Evolutionary conservation across 1,284 basidiomycete genomes (phyloP).

Genomic region (Puccinia polysora): DNA sequence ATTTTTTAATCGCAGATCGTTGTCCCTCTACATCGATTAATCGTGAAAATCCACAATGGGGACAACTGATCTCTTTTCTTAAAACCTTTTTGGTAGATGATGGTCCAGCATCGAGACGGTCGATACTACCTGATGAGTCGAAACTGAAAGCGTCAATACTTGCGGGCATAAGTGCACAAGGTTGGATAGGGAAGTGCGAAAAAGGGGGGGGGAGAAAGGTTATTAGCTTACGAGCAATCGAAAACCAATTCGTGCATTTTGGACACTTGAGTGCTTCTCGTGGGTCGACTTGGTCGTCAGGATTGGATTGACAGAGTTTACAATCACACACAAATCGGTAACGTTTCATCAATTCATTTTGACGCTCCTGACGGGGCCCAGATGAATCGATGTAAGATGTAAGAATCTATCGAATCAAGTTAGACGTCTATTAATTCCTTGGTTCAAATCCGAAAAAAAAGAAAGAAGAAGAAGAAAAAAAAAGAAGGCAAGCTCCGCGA

Average conservation of each 20-base stretch:
- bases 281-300: conserved; percentile 26
- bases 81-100: conserved; percentile 1
- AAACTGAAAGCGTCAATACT: conserved; percentile 12
- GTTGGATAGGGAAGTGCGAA: background rate
- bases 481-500: background rate
- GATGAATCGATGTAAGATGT: conserved; percentile 83
- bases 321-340: conserved; percentile 80
- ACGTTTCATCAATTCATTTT: conserved; percentile 62
- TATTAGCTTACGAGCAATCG: conserved; percentile 22
- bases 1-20: conserved; percentile 37
- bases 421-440: too few species aligned
- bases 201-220: background rate
- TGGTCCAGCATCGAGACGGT: conserved; percentile 35
- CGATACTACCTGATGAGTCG: background rate
- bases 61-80: conserved; percentile 36
- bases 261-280: conserved; percentile 41
- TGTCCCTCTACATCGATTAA: conserved; percentile 41
- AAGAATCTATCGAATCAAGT: conserved; percentile 49
- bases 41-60: conserved; percentile 36
- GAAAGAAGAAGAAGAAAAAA: too few species aligned
- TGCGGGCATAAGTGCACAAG: background rate
- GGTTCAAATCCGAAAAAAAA: background rate
- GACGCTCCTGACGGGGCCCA: conserved; percentile 62
- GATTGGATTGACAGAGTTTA: conserved; percentile 57
- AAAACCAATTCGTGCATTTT: conserved; percentile 42